Evolutionary conservation across 495 filamentous ascomycete species (phyloP).

Genomic region (Lasiosphaeria ovina): DNA sequence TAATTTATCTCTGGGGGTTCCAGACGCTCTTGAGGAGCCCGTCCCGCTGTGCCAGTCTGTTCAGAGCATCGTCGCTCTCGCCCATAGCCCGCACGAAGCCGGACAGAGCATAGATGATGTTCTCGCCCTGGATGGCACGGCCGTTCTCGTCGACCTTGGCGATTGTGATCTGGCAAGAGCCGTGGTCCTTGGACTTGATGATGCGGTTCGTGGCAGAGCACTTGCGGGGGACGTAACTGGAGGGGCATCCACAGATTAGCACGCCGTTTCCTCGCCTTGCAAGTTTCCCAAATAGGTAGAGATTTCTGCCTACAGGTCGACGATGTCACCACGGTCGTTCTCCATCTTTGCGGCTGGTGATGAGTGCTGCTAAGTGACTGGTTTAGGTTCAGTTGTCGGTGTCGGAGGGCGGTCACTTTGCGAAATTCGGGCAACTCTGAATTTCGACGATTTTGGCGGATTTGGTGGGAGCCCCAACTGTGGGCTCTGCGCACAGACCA

Average conservation of each 20-base stretch:
- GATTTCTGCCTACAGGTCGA: slow-evolving; percentile 74
- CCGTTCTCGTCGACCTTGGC: slow-evolving; percentile 98
- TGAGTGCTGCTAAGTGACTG: slow-evolving; percentile 27
- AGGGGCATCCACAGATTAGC: slow-evolving; percentile 16
- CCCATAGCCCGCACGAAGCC: slow-evolving; percentile 98
- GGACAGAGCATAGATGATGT: slow-evolving; percentile 94
- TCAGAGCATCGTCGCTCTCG: slow-evolving; percentile 94
- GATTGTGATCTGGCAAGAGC: slow-evolving; percentile 85
- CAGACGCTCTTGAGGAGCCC: slow-evolving; percentile 96
- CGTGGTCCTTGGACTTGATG: slow-evolving; percentile 99
- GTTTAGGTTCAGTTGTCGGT: slow-evolving; percentile 28
- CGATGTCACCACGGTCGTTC: slow-evolving; percentile 75
- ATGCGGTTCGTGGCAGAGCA: slow-evolving; percentile 94
- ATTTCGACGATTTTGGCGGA: slow-evolving; percentile 31
- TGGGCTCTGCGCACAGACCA: slow-evolving; percentile 31
- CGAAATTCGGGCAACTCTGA: slow-evolving; percentile 30
- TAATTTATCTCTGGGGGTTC: slow-evolving; percentile 72
- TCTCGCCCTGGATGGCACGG: slow-evolving; percentile 88
- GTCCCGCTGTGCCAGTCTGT: slow-evolving; percentile 92
- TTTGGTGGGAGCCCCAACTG: slow-evolving; percentile 34
- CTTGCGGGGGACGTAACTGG: slow-evolving; percentile 97
- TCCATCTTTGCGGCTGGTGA: slow-evolving; percentile 38
- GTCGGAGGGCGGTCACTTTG: slow-evolving; percentile 26
- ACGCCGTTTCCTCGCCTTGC: slow-evolving; percentile 1
- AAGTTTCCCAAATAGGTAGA: background rate